phyloP scores from a whole-genome alignment of 2,329 filamentous ascomycete species.

The Epichloe sylvatica region DNA sequence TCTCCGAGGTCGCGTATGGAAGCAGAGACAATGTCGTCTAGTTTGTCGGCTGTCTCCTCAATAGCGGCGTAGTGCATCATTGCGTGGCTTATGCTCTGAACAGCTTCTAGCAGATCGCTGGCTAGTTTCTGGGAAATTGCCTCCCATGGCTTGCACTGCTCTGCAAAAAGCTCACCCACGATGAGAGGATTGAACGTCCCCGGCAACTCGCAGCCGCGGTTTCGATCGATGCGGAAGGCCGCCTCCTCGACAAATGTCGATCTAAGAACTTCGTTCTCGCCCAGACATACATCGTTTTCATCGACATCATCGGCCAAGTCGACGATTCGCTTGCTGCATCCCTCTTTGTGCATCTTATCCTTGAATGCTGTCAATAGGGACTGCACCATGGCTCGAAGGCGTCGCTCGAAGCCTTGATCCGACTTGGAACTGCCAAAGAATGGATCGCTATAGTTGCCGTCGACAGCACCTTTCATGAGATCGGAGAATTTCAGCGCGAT shows the following conservation, averaged over 20 bases:
- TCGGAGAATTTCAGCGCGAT: slow-evolving; percentile 30
- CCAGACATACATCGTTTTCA: neutral
- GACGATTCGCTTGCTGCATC: slow-evolving; percentile 21
- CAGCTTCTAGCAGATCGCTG: slow-evolving; percentile 5
- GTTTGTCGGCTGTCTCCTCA: slow-evolving; percentile 5
- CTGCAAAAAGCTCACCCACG: slow-evolving; percentile 44
- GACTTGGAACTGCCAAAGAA: slow-evolving; percentile 33
- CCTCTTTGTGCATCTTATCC: slow-evolving; percentile 24
- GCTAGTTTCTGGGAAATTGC: slow-evolving; percentile 20
- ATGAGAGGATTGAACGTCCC: slow-evolving; percentile 47
- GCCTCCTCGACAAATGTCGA: slow-evolving; percentile 11
- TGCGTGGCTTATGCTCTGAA: slow-evolving; percentile 1
- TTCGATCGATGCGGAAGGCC: slow-evolving; percentile 8
- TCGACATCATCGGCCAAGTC: slow-evolving; percentile 14
- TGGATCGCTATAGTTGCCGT: slow-evolving; percentile 35
- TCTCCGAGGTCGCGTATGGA: slow-evolving; percentile 8
- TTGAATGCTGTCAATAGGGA: slow-evolving; percentile 29
- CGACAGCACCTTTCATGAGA: slow-evolving; percentile 29
- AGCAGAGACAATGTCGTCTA: slow-evolving; percentile 8
- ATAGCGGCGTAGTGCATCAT: slow-evolving; percentile 9
- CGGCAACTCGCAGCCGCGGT: slow-evolving; percentile 36
- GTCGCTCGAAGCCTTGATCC: slow-evolving; percentile 21
- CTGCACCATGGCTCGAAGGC: slow-evolving; percentile 41
- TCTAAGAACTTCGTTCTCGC: slow-evolving; percentile 1
- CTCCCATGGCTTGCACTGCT: slow-evolving; percentile 44